Conservation (phyloP, 768 basidiomycete genomes). For the Holtermannia corniformis region DNA sequence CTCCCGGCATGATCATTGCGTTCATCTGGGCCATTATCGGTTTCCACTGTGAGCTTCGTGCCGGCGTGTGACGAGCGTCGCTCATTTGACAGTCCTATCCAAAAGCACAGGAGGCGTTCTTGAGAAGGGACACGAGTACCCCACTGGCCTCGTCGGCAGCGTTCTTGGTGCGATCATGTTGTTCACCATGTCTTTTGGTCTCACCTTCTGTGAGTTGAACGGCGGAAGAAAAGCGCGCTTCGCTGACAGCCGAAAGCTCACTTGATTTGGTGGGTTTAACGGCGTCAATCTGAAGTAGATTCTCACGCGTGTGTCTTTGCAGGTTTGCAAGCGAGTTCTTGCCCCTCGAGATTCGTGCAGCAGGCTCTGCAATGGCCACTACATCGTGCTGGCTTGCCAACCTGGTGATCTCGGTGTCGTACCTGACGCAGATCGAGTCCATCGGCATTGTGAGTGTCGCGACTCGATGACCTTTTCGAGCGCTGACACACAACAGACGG, state of each 20-base stretch:
- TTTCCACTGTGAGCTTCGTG: slow-evolving; percentile 19
- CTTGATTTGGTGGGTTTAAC: too few relatives aligned
- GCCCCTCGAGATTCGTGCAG: slow-evolving; percentile 26
- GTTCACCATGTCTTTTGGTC: slow-evolving; percentile 8
- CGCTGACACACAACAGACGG: slow-evolving; percentile 1
- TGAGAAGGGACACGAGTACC: slow-evolving; percentile 21
- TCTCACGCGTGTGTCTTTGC: slow-evolving; percentile 19
- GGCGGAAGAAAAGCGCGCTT: too few relatives aligned
- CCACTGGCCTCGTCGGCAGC: slow-evolving; percentile 18
- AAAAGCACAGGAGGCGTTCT: slow-evolving; percentile 12
- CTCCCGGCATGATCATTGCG: slow-evolving; percentile 24
- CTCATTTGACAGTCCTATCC: too few relatives aligned
- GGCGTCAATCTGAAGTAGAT: slow-evolving; percentile 21
- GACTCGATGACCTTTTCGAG: neutral
- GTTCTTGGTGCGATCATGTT: neutral
- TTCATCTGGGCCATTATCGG: slow-evolving; percentile 21
- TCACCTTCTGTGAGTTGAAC: slow-evolving; percentile 15
- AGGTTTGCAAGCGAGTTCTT: slow-evolving; percentile 20
- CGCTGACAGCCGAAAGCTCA: too few relatives aligned
- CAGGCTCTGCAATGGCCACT: slow-evolving; percentile 16
- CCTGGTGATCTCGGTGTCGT: slow-evolving; percentile 26
- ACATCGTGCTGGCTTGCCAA: slow-evolving; percentile 26
- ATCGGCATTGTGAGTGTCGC: too few relatives aligned
- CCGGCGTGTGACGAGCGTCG: too few relatives aligned
- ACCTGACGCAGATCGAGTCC: slow-evolving; percentile 23